Conservation (phyloP, 1,284 basidiomycete species). For the Pseudozyma tsukubaensis region DNA sequence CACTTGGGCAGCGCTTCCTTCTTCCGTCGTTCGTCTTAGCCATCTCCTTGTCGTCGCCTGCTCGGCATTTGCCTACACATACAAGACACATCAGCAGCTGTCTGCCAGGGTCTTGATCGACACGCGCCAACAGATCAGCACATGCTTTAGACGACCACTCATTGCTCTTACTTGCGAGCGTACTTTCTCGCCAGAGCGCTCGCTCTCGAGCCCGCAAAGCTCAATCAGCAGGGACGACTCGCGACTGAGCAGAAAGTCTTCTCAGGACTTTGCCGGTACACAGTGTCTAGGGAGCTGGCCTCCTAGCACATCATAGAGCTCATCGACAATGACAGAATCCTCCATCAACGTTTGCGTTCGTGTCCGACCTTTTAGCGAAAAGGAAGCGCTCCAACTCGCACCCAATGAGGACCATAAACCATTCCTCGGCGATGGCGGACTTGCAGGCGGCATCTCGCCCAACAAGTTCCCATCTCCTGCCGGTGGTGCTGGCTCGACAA, state of each 20-base stretch:
- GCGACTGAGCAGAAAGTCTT: no score
- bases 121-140: no score
- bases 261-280: no score
- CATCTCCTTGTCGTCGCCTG: no score
- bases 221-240: no score
- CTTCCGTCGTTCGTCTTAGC: neutral
- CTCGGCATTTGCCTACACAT: no score
- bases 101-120: no score
- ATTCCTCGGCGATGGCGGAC: slow-evolving; percentile 68
- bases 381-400: slow-evolving; percentile 59
- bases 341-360: slow-evolving; percentile 61
- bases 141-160: neutral
- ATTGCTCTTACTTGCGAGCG: neutral
- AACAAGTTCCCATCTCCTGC: slow-evolving; percentile 42
- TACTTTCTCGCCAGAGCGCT: neutral
- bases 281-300: slow-evolving; percentile 20
- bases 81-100: no score
- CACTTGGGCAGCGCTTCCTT: neutral
- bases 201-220: neutral
- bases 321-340: slow-evolving; percentile 31
- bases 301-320: neutral
- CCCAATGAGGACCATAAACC: slow-evolving; percentile 58
- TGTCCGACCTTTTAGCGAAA: slow-evolving; percentile 65
- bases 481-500: slow-evolving; percentile 14
- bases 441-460: slow-evolving; percentile 57